Base-by-base conservation (phyloP, 2,329 filamentous ascomycete species). In the Claviceps capensis region DNA sequence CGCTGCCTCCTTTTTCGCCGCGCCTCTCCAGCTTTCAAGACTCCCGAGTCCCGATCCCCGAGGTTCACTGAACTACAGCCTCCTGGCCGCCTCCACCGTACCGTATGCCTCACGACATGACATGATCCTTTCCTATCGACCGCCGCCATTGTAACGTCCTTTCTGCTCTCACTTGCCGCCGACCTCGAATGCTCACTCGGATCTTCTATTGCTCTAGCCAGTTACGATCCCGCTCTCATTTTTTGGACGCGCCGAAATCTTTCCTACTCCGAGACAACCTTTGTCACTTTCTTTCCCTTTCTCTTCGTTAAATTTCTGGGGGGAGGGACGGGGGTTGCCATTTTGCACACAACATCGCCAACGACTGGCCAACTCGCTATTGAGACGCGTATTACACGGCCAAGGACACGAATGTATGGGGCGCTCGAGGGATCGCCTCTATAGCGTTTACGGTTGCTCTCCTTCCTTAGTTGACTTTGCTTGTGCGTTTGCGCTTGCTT, bases 391-490 rank as follows among this genome's bases (percentile, higher is more conserved):
- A 49, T 22, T 34, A 26, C 36, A 34, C 19, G 34, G 17, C 22
- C 19, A 13, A 44, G 13, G 22, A 38, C n/a, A 26, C 45, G 26
- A 23, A 26, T 51, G 22, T 2, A 52, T 56, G 55, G 51, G 47
- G 43, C 44, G 40, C 44, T 54, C 19, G 45, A 52, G 43, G 14
- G 38, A 52, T 37, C 16, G 26, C n/a, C 30, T 44, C n/a, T 43
- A 46, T 22, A 45, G 26, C 8, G n/a, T 26, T 26, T 8, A 9
- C n/a, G 34, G 16, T 22, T 37, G n/a, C 22, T 30, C 37, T 30
- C 14, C 41, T 23, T 6, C 23, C 34, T 41, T 48, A 6, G 37
- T 8, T 9, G n/a, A 13, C 23, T 23, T 9, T 17, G 23, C 23
- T 23, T 19, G 13, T 30, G 16, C 23, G 11, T 14, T 17, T 37